Evolutionary conservation across 1,284 basidiomycete genomes (phyloP).

Genomic region (Puccinia horiana): DNA sequence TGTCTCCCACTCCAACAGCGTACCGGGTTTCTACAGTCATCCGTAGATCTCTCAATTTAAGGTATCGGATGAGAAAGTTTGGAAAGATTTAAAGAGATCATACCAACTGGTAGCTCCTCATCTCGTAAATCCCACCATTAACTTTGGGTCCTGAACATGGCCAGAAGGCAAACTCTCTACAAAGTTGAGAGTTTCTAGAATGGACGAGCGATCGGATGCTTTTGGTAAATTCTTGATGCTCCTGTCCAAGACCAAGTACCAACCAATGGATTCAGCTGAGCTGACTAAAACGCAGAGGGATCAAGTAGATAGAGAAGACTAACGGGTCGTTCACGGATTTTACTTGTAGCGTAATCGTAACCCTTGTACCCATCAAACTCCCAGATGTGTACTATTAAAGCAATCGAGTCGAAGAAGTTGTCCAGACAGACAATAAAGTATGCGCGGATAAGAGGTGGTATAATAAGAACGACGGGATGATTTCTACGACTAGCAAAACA

Average conservation of each 20-base stretch:
- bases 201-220: slow-evolving; percentile 37
- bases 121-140: slow-evolving; percentile 85
- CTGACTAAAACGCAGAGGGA: neutral
- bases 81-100: neutral
- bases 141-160: slow-evolving; percentile 80
- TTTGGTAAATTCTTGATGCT: slow-evolving; percentile 32
- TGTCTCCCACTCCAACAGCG: slow-evolving; percentile 86
- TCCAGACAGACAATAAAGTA: no score
- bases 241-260: slow-evolving; percentile 1
- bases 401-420: neutral
- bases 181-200: slow-evolving; percentile 56
- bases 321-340: slow-evolving; percentile 38
- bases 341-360: slow-evolving; percentile 33
- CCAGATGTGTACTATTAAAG: slow-evolving; percentile 37
- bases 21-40: slow-evolving; percentile 66
- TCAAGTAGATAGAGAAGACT: neutral
- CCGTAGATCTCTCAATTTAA: neutral
- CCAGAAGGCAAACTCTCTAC: slow-evolving; percentile 91
- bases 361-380: slow-evolving; percentile 47
- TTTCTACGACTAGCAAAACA: neutral
- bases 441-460: neutral
- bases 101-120: slow-evolving; percentile 71
- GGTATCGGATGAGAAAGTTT: neutral
- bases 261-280: neutral
- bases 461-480: neutral